These are phyloP conservation scores for Penicillium goetzii DNA, from an alignment of 495 filamentous ascomycete genomes.

Conservation along the genomic window DNA sequence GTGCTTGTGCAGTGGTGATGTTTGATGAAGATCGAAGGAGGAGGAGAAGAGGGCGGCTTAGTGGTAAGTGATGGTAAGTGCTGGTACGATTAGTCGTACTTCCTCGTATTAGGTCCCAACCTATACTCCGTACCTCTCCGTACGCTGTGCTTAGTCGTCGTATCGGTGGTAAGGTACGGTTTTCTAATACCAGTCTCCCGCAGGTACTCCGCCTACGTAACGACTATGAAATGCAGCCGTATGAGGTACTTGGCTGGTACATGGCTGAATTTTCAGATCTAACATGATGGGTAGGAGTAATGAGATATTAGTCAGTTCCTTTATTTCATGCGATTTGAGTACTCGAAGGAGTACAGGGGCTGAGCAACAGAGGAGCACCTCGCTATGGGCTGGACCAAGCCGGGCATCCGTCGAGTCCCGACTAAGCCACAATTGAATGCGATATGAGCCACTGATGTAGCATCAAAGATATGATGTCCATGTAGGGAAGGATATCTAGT, in stretches of 20 bases:
- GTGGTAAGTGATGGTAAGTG: constrained; percentile 7
- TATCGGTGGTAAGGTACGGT: background rate
- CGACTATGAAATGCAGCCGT: constrained; percentile 28
- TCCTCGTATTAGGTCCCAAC: too few relatives aligned
- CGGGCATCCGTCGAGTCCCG: background rate
- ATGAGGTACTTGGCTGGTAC: constrained; percentile 26
- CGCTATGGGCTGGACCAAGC: constrained; percentile 6
- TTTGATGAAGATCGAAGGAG: constrained; percentile 27
- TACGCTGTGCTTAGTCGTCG: background rate
- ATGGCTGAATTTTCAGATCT: constrained; percentile 4
- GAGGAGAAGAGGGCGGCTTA: constrained; percentile 26
- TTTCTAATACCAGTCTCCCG: background rate
- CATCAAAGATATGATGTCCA: background rate
- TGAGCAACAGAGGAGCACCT: constrained; percentile 30
- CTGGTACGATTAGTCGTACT: background rate
- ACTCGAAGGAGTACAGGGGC: constrained; percentile 15
- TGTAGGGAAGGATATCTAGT: background rate
- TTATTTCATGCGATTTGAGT: background rate
- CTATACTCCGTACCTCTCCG: too few relatives aligned
- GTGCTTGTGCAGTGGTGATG: constrained; percentile 17
- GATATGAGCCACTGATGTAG: background rate
- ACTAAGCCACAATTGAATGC: constrained; percentile 5
- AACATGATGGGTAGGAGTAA: background rate
- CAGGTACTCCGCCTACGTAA: constrained; percentile 15
- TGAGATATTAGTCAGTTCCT: background rate